These are phyloP conservation scores for Kodamaea sp. DNA, from an alignment of 1,139 yeast genomes.

Conservation along the genomic window DNA sequence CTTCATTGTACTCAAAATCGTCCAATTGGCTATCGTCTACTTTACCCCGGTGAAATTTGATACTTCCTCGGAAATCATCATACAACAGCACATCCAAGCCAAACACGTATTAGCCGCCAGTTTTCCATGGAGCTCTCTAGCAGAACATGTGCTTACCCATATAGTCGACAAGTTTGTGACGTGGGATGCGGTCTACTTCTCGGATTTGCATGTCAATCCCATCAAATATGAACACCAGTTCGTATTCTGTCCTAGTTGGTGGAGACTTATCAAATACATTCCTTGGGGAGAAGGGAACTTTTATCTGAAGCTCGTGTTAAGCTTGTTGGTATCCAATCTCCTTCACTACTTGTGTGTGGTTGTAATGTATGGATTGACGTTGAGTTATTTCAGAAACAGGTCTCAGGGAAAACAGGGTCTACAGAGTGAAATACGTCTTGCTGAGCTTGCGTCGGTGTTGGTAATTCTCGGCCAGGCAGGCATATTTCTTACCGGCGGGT, in stretches of 20 bases:
- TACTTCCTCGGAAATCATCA: constrained; percentile 37
- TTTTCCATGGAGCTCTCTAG: constrained; percentile 6
- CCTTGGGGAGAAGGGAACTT: constrained; percentile 28
- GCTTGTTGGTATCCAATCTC: constrained; percentile 50
- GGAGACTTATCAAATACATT: constrained; percentile 43
- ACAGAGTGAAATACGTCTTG: constrained; percentile 2
- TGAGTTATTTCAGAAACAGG: constrained; percentile 10
- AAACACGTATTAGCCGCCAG: constrained; percentile 6
- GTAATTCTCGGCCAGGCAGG: constrained; percentile 73
- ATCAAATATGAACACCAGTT: constrained; percentile 78
- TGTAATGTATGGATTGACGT: constrained; percentile 53
- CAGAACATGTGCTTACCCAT: constrained; percentile 8
- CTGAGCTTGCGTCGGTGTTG: constrained; percentile 7
- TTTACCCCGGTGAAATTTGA: constrained; percentile 42
- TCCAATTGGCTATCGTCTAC: constrained; percentile 33
- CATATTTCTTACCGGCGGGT: constrained; percentile 70
- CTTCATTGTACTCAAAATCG: constrained; percentile 28
- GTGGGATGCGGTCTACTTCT: constrained; percentile 88
- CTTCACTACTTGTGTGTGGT: constrained; percentile 54
- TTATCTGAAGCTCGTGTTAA: constrained; percentile 45
- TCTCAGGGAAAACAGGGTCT: constrained; percentile 7
- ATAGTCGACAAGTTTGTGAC: constrained; percentile 55
- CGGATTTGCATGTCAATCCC: constrained; percentile 53
- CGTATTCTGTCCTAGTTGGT: constrained; percentile 86
- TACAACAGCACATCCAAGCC: constrained; percentile 10